Evolutionary conservation across 2,329 filamentous ascomycete genomes (phyloP).

Genomic region (Diaporthe capsici): DNA sequence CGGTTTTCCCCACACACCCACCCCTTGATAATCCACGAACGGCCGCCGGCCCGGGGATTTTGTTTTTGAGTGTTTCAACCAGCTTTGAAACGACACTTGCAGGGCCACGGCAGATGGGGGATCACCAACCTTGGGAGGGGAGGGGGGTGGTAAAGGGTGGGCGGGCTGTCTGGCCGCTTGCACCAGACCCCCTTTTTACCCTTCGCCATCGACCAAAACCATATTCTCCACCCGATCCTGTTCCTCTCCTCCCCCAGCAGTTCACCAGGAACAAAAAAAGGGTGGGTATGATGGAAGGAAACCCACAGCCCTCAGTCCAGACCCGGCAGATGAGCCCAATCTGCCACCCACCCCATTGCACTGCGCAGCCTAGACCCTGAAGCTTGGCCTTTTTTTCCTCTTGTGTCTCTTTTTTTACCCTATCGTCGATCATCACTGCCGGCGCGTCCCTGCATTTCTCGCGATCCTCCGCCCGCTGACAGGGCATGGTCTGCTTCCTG

Average conservation of each 20-base stretch:
- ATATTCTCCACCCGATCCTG: conserved; percentile 15
- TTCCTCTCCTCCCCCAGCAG: neutral
- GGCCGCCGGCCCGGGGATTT: conserved; percentile 22
- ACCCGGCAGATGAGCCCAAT: conserved; percentile 12
- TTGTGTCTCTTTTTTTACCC: neutral
- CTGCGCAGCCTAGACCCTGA: neutral
- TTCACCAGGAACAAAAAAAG: neutral
- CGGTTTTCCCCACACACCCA: neutral
- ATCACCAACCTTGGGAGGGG: neutral
- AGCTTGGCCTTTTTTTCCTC: conserved; percentile 6
- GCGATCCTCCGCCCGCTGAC: conserved; percentile 5
- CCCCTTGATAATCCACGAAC: conserved; percentile 1
- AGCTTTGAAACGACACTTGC: conserved; percentile 26
- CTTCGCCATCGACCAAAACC: neutral
- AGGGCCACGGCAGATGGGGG: conserved; percentile 27
- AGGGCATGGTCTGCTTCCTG: neutral
- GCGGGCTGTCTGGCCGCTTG: neutral
- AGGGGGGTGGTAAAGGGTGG: too few relatives aligned
- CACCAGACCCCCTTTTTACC: conserved; percentile 3
- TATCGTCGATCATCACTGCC: conserved; percentile 20
- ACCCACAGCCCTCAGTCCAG: conserved; percentile 2
- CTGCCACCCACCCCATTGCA: neutral
- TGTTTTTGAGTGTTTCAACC: conserved; percentile 24
- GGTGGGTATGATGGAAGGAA: neutral
- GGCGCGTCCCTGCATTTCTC: conserved; percentile 4